Conservation (phyloP, 495 filamentous ascomycete genomes). For the Hypoxylon cercidicola region DNA sequence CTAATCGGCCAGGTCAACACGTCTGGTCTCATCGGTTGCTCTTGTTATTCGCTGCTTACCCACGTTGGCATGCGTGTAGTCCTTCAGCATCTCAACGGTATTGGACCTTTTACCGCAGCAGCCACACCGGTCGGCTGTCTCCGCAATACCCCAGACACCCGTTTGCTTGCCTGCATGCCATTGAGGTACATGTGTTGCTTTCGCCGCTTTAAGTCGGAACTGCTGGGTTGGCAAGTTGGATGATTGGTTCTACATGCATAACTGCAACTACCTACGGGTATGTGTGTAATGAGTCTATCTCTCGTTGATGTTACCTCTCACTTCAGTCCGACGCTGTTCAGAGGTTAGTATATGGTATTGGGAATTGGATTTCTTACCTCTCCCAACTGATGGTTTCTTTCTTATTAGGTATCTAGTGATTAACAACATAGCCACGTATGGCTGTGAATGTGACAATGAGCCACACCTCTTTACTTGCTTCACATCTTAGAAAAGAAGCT, state of each 20-base stretch:
- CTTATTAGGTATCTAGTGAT: too few species aligned
- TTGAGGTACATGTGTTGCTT: not conserved
- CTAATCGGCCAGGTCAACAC: not conserved
- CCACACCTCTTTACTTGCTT: too few species aligned
- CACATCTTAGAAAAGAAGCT: too few species aligned
- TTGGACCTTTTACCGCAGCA: constrained; percentile 1
- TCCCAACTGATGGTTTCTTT: too few species aligned
- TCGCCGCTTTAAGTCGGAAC: constrained; percentile 1
- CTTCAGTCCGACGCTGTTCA: too few species aligned
- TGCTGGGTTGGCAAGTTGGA: too few species aligned
- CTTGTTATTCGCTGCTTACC: not conserved
- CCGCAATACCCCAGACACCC: constrained; percentile 1
- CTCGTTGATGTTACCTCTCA: too few species aligned
- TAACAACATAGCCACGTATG: too few species aligned
- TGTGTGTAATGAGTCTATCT: too few species aligned
- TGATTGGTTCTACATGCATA: not conserved
- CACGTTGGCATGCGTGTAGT: not conserved
- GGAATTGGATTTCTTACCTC: too few species aligned
- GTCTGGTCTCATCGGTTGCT: constrained; percentile 11
- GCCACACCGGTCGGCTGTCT: constrained; percentile 8
- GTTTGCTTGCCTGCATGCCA: not conserved
- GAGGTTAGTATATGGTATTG: too few species aligned
- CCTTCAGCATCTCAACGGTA: not conserved
- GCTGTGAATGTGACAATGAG: too few species aligned
- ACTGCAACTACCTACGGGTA: not conserved